Base-by-base conservation (phyloP, 805 yeast genomes). In the Metschnikowia aberdeeniae region DNA sequence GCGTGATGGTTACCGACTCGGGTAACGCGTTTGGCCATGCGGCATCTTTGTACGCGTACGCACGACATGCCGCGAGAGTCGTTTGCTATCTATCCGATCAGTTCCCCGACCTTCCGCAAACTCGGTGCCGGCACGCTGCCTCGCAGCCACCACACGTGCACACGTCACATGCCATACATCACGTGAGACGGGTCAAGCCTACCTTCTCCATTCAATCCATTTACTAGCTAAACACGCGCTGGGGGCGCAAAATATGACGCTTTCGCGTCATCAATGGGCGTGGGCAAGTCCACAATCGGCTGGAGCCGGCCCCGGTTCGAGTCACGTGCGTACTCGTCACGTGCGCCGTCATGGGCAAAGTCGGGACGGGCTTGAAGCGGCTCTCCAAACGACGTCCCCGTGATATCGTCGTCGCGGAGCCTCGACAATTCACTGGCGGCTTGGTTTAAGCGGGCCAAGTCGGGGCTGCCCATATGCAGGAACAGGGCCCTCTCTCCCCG, bases 281-380 rank as follows among this genome's bases (percentile, higher is more conserved):
- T 59, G 30, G 64, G 63, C 53, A 56, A 45, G 39, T 62, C 64
- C 26, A 45, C 45, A 19, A 60, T 60, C 10, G 63, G 60, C 24
- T 56, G 57, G 39, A 58, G 51, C 7, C 54, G 34, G 14, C 53
- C 40, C 22, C 24, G 13, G 17, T 7, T 19, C 29, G 22, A 11
- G 14, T 12, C 36, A 22, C 26, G 26, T 22, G 26, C 4, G 26
- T 22, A 3, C 4, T 32, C 19, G 11, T 10, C 36, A 32, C 36
- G 36, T 12, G 43, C 7, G 9, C 7, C 20, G 13, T 10, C 42
- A 31, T 14, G 31, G 2, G 34, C 8, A 20, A 19, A 11, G 34
- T 38, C 41, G 35, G 34, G 24, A 8, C 19, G 13, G 35, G 36
- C 13, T 39, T 44, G 6, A 47, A 34, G 7, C 46, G 51, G 4